Evolutionary conservation across 2,329 filamentous ascomycete genomes (phyloP), one percentile per base, ranked within the genome.

Genomic region (Penicillium olsonii): DNA sequence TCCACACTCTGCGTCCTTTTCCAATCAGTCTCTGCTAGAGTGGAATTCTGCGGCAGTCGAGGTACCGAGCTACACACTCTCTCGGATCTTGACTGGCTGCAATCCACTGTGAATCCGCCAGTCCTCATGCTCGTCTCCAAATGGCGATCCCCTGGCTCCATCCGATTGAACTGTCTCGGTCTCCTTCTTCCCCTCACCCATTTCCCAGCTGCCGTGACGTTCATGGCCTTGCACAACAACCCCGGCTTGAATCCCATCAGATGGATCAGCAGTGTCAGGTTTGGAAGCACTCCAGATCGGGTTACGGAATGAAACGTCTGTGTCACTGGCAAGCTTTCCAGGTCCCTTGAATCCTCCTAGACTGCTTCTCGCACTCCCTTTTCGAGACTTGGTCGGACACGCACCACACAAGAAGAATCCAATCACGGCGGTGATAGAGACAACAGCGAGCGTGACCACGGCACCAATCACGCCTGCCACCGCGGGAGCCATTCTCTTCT

Each of bases 391-490:
- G 3, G 75, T 70, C 46, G 75, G 74, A 38, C 78, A 60, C n/a
- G 78, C 46, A 3, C 78, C 75, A 15, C 68, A 75, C 9, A 78
- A 54, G 64, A 79, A 71, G 19, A 71, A 59, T 3, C 59, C 68
- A 42, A 72, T 43, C 0, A 65, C 67, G 33, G 73, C 73, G 18
- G 78, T 38, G 0, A 80, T 37, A 1, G 61, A 73, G 0, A 77
- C 65, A 2, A 78, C 65, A 2, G 62, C 76, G 11, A 84, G 67
- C 1, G 78, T 75, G 15, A 82, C 72, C 20, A 78, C 62, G 0
- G 79, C 81, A 24, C 82, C 82, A 41, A 84, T 78, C n/a, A 79
- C 77, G 6, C 81, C 82, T 4, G 75, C 79, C 17, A 80, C 71
- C 1, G 67, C 72, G 1, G 78, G 76, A 2, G 66, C 64, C 17